phyloP scores from a whole-genome alignment of 768 basidiomycete species.

The Cystobasidium tubakii region DNA sequence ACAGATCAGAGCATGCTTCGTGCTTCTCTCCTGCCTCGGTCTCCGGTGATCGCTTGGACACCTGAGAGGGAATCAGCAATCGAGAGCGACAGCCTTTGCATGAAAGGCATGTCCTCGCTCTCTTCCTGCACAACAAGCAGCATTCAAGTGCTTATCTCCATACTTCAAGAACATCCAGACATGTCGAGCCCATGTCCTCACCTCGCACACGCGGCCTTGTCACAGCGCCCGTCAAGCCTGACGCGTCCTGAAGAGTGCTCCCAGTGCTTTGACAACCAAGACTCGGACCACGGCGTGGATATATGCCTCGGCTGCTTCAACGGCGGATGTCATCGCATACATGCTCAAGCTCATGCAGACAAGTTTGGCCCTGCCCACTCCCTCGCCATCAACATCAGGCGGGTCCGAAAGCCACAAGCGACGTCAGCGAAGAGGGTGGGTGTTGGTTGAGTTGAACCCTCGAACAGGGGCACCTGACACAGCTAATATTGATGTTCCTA shows the following conservation, averaged over 20 bases:
- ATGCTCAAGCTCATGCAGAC: slow-evolving; percentile 65
- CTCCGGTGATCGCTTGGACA: too few relatives aligned
- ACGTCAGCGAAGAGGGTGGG: neutral
- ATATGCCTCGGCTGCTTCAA: slow-evolving; percentile 92
- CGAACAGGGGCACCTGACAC: too few relatives aligned
- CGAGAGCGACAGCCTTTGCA: too few relatives aligned
- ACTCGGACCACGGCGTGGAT: slow-evolving; percentile 68
- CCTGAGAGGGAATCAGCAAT: too few relatives aligned
- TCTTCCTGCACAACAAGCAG: too few relatives aligned
- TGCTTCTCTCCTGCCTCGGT: too few relatives aligned
- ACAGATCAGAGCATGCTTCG: too few relatives aligned
- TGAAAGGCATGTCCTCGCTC: too few relatives aligned
- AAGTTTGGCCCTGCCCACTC: slow-evolving; percentile 62
- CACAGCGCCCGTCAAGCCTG: neutral
- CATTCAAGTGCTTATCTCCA: too few relatives aligned
- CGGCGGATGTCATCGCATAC: slow-evolving; percentile 76
- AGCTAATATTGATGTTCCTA: too few relatives aligned
- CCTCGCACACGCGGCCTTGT: neutral
- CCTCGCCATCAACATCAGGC: slow-evolving; percentile 73
- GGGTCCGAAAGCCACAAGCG: slow-evolving; percentile 57
- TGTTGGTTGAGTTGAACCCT: too few relatives aligned
- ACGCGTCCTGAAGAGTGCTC: slow-evolving; percentile 74
- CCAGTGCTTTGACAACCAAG: slow-evolving; percentile 94
- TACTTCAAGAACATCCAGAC: too few relatives aligned
- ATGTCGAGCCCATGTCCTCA: neutral